phyloP scores from a whole-genome alignment of 1,284 basidiomycete species.

The Ustilago cynodontis region DNA sequence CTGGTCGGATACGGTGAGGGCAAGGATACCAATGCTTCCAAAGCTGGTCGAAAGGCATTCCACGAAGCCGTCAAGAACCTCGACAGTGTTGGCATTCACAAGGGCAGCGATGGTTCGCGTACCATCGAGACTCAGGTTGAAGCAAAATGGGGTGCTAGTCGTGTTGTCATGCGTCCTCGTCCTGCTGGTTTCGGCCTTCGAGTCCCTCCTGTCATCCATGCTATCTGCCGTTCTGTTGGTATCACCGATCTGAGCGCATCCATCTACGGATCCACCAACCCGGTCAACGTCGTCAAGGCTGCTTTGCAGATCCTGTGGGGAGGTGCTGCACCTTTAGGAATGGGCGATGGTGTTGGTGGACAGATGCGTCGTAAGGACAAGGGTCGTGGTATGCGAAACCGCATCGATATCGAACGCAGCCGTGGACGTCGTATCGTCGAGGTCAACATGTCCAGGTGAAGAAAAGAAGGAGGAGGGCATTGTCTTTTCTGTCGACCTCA shows the following conservation, averaged over 20 bases:
- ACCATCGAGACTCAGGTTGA: slow-evolving; percentile 88
- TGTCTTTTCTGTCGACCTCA: not conserved
- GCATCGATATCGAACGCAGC: slow-evolving; percentile 58
- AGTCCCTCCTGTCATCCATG: slow-evolving; percentile 88
- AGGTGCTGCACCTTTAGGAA: slow-evolving; percentile 60
- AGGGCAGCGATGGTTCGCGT: slow-evolving; percentile 71
- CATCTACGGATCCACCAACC: slow-evolving; percentile 91
- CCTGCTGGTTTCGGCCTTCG: slow-evolving; percentile 90
- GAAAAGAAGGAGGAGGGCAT: not conserved
- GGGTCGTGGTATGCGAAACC: slow-evolving; percentile 62
- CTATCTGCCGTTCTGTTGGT: slow-evolving; percentile 88
- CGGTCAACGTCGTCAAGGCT: slow-evolving; percentile 75
- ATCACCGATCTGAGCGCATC: slow-evolving; percentile 94
- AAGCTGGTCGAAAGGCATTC: slow-evolving; percentile 78
- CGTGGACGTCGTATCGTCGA: slow-evolving; percentile 62
- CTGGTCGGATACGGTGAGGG: slow-evolving; percentile 91
- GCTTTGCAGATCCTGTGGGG: slow-evolving; percentile 69
- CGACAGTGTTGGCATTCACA: slow-evolving; percentile 79
- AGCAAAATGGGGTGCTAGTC: slow-evolving; percentile 86
- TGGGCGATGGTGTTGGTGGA: slow-evolving; percentile 68
- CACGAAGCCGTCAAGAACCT: slow-evolving; percentile 83
- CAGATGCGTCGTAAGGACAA: slow-evolving; percentile 64
- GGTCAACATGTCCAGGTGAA: slow-evolving; percentile 44
- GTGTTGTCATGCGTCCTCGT: slow-evolving; percentile 84
- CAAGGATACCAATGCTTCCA: slow-evolving; percentile 77